Percentiles rank a stretch among this genome's conserved stretches.
Conservation (phyloP, 805 yeast genomes). For the Candida incommunis region DNA sequence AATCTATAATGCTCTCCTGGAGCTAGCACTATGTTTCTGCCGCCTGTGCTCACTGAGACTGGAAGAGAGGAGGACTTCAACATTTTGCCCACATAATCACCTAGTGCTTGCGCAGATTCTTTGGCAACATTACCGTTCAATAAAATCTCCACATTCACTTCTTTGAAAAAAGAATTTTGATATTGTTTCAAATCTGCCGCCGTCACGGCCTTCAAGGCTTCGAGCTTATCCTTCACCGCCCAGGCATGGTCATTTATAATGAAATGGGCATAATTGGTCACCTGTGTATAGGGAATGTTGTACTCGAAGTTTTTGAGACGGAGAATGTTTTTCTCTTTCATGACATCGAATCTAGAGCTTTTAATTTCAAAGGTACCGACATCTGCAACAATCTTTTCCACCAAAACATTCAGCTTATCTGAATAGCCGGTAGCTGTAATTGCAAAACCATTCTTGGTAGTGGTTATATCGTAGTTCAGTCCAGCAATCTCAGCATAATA, state of each 20-base stretch:
- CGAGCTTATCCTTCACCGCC: constrained; percentile 46
- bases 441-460: constrained; percentile 57
- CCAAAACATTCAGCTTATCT: constrained; percentile 56
- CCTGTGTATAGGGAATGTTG: constrained; percentile 66
- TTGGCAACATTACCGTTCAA: constrained; percentile 59
- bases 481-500: constrained; percentile 83
- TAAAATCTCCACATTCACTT: constrained; percentile 55
- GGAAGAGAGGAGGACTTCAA: neutral
- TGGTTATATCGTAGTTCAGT: constrained; percentile 39
- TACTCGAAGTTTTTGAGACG: constrained; percentile 55
- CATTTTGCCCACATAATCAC: constrained; percentile 13
- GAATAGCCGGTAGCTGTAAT: constrained; percentile 66
- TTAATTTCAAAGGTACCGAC: constrained; percentile 37
- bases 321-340: constrained; percentile 50
- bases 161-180: constrained; percentile 28
- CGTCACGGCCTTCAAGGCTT: constrained; percentile 34
- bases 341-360: constrained; percentile 46
- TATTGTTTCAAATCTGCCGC: constrained; percentile 6
- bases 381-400: constrained; percentile 44
- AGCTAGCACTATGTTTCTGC: neutral
- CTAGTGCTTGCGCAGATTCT: constrained; percentile 38
- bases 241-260: constrained; percentile 64
- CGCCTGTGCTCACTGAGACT: neutral
- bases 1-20: constrained; percentile 8
- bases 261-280: constrained; percentile 45